Base-by-base conservation (phyloP, 73 alveolate genomes). In the Stentor coeruleus region DNA sequence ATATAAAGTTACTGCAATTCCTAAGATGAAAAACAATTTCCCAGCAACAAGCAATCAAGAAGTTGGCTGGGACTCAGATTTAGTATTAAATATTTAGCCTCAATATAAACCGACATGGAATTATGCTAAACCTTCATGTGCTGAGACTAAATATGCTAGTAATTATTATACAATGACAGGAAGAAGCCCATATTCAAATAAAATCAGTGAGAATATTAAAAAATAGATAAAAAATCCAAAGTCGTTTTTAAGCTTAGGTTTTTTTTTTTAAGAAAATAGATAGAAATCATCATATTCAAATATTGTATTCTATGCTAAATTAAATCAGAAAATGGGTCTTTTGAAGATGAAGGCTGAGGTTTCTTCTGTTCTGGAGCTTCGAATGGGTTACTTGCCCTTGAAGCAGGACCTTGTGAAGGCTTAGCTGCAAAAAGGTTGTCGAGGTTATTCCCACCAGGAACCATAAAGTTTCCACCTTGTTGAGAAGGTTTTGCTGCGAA, bases 41-140 rank as follows among this genome's bases (percentile, higher is more conserved):
- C 90, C 95, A 41, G 77, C 82, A 89, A 89, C 95, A 2, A 36
- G 89, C 39, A 86, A 77, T 60, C 85, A 89, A 59, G 95, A 89
- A 59, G 28, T 89, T 26, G 95, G 95, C 11, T 89, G 95, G 95
- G 92, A 89, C 35, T 30, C 84, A 38, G 95, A 86, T 28, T 87
- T 41, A 20, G 66, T 49, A 49, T 11, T 11, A 49, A 11, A 49
- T 49, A 49, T 11, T 6, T 20, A 49, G 74, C 87, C 87, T 57
- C 49, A 58, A 49, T 76, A 60, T 75, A 84, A 57, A 83, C 87
- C 87, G 2, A 83, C 82, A 4, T 86, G 90, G 85, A 82, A 59
- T 28, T 58, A 49, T 81, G 42, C 81, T 20, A 89, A 89, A 74
- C 84, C 84, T 58, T n/a, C 86, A 3, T 89, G 95, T 73, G 79